Conservation (phyloP, 257 asterid genomes). For the Dorcoceras hygrometricum region DNA sequence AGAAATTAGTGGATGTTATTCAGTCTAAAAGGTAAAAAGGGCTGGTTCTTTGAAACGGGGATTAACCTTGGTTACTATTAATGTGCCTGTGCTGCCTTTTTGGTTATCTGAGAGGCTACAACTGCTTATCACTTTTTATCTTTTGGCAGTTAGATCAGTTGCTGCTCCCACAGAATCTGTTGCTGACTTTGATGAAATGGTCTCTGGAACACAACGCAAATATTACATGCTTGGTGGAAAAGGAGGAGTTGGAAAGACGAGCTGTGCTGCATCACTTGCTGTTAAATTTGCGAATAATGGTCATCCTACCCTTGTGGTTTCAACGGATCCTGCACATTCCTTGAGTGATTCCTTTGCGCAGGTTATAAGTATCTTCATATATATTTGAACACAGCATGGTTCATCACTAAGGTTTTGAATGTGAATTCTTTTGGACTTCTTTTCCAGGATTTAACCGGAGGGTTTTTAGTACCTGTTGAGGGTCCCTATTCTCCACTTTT, state of each 20-base stretch:
- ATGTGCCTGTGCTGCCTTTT: constrained; percentile 3
- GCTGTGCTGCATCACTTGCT: constrained; percentile 98
- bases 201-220: constrained; percentile 82
- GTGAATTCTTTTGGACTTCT: constrained; percentile 20
- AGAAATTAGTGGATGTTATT: background rate
- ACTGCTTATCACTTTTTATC: constrained; percentile 5
- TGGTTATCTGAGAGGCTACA: constrained; percentile 18
- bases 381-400: background rate
- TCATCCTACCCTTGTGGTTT: constrained; percentile 95
- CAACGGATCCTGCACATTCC: constrained; percentile 99
- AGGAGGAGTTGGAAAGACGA: constrained; percentile 98
- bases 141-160: constrained; percentile 73
- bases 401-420: constrained; percentile 1
- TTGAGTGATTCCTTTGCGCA: constrained; percentile 98
- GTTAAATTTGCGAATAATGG: constrained; percentile 96
- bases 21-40: background rate
- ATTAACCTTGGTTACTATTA: background rate
- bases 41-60: background rate
- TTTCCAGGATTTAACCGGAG: constrained; percentile 86
- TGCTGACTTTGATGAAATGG: constrained; percentile 84
- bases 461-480: constrained; percentile 78
- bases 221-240: constrained; percentile 99
- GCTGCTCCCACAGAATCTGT: constrained; percentile 69
- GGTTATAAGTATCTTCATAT: constrained; percentile 40
- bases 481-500: constrained; percentile 87